Conservation (phyloP, 345 rosid species). For the Mallotus nudiflorus region DNA sequence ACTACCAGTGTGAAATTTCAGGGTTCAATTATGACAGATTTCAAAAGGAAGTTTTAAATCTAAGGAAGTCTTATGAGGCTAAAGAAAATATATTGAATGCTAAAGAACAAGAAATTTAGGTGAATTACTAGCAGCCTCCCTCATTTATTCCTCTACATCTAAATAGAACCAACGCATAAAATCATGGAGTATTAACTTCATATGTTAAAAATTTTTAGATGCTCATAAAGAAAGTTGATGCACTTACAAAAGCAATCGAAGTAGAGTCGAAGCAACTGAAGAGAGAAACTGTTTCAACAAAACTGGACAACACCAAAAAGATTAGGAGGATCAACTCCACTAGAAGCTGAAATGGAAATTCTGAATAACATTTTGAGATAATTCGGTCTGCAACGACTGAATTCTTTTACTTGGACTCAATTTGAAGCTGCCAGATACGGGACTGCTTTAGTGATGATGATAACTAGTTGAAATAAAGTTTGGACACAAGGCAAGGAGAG, state of each 20-base stretch:
- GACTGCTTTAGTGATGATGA: conserved; percentile 23
- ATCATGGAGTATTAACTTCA: conserved; percentile 13
- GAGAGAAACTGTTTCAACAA: conserved; percentile 47
- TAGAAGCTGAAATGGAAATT: conserved; percentile 26
- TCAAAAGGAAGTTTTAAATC: conserved; percentile 73
- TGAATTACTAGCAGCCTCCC: conserved; percentile 7
- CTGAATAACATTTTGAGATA: neutral
- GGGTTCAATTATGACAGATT: conserved; percentile 85
- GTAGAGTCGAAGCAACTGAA: conserved; percentile 73
- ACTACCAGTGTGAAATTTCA: conserved; percentile 48
- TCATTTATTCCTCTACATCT: too few species aligned
- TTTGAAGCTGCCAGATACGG: conserved; percentile 23
- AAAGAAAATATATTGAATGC: conserved; percentile 56
- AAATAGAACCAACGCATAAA: neutral
- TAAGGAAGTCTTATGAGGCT: conserved; percentile 65
- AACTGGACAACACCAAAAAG: conserved; percentile 39
- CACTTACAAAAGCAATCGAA: conserved; percentile 71
- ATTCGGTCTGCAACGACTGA: conserved; percentile 28
- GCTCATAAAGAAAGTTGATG: conserved; percentile 76
- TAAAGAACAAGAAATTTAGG: conserved; percentile 85
- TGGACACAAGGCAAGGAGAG: conserved; percentile 4
- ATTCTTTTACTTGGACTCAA: conserved; percentile 16
- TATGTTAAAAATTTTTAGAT: conserved; percentile 41
- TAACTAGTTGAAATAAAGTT: conserved; percentile 21
- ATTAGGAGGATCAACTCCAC: conserved; percentile 25